Conservation (phyloP, 768 basidiomycete species). For the Artomyces pyxidatus region DNA sequence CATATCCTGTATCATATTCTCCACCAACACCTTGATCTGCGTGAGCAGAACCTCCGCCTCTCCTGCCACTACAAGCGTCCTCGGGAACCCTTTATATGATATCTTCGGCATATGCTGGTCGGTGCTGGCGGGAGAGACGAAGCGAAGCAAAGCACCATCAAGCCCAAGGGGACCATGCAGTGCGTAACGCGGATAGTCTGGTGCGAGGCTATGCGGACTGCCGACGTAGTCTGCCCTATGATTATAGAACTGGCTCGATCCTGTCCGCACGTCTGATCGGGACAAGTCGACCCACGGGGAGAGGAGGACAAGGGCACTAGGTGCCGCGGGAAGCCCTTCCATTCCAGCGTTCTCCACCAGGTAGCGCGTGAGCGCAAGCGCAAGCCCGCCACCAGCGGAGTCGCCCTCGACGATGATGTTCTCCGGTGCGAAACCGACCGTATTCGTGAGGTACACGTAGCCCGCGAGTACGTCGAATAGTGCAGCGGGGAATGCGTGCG, state of each 20-base stretch:
- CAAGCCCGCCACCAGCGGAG: slow-evolving; percentile 16
- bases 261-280: neutral
- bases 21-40: neutral
- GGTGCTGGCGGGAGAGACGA: slow-evolving; percentile 1
- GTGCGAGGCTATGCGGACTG: neutral
- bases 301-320: slow-evolving; percentile 12
- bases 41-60: neutral
- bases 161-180: neutral
- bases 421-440: slow-evolving; percentile 9
- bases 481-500: slow-evolving; percentile 10
- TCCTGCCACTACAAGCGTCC: neutral
- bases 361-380: slow-evolving; percentile 13
- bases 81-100: neutral
- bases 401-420: slow-evolving; percentile 14
- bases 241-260: neutral
- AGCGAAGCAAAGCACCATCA: neutral
- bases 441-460: slow-evolving; percentile 6
- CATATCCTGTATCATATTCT: neutral
- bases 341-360: slow-evolving; percentile 3
- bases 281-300: slow-evolving; percentile 12
- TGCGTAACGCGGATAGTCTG: neutral
- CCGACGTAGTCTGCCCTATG: neutral
- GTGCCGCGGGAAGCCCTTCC: neutral
- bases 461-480: slow-evolving; percentile 9
- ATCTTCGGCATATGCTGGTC: neutral